These are phyloP conservation scores for Lodderomyces margitis DNA, from an alignment of 1,139 yeast genomes.

Conservation along the genomic window DNA sequence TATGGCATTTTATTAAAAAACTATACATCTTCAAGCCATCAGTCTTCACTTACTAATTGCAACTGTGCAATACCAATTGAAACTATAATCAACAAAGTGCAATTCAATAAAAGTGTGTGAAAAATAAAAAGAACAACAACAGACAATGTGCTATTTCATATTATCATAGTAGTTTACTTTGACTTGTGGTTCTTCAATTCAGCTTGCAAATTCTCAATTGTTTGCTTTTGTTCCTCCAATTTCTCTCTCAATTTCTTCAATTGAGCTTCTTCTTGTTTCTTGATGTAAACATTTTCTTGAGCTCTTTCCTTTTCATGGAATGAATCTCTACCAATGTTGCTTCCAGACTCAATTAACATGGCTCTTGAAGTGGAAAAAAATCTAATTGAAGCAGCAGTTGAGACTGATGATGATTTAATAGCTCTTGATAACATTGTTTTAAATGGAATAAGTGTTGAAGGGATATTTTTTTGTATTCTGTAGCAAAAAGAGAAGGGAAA, in stretches of 20 bases:
- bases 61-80: too few species aligned
- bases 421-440: constrained; percentile 34
- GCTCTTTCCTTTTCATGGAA: constrained; percentile 48
- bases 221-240: constrained; percentile 45
- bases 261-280: constrained; percentile 50
- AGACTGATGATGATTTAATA: constrained; percentile 21
- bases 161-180: too few species aligned
- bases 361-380: constrained; percentile 38
- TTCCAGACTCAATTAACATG: constrained; percentile 25
- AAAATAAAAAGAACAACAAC: too few species aligned
- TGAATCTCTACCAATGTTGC: constrained; percentile 23
- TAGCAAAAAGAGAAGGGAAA: too few species aligned
- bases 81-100: too few species aligned
- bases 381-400: constrained; percentile 23
- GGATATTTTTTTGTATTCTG: not conserved
- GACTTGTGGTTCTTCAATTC: constrained; percentile 31
- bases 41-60: too few species aligned
- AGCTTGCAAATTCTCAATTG: constrained; percentile 41
- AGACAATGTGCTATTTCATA: too few species aligned
- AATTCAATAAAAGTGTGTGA: too few species aligned
- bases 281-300: constrained; percentile 43
- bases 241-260: constrained; percentile 46
- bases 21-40: too few species aligned
- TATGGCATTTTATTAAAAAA: too few species aligned
- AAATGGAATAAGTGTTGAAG: not conserved